Evolutionary conservation across 495 filamentous ascomycete species (phyloP).

Genomic region (Annulohypoxylon bovei): DNA sequence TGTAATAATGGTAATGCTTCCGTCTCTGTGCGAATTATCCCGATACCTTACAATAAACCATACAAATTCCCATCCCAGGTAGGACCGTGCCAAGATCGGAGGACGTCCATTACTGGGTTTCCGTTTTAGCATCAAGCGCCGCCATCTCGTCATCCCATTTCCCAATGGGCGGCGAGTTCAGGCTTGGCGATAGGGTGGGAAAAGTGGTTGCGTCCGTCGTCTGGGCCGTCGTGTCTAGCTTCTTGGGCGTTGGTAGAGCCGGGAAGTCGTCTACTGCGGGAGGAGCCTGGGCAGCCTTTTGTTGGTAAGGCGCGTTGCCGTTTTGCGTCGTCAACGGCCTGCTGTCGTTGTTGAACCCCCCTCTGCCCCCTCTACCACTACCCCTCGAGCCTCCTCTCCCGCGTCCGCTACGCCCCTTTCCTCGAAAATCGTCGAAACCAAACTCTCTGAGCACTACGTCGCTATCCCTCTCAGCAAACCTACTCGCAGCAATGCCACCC

Average conservation of each 20-base stretch:
- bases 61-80: background rate
- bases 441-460: slow-evolving; percentile 35
- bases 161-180: slow-evolving; percentile 47
- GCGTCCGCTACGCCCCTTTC: slow-evolving; percentile 40
- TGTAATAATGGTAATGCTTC: slow-evolving; percentile 22
- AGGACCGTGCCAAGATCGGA: background rate
- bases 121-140: slow-evolving; percentile 46
- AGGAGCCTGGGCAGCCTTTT: slow-evolving; percentile 30
- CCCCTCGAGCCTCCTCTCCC: slow-evolving; percentile 40
- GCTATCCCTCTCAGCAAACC: slow-evolving; percentile 46
- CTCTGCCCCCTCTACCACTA: slow-evolving; percentile 41
- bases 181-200: slow-evolving; percentile 16
- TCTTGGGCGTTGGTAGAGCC: slow-evolving; percentile 50
- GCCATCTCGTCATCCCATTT: slow-evolving; percentile 61
- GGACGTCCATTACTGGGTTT: background rate
- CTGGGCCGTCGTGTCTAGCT: slow-evolving; percentile 41
- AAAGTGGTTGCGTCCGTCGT: slow-evolving; percentile 2
- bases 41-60: slow-evolving; percentile 14
- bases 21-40: slow-evolving; percentile 19
- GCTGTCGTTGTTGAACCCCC: slow-evolving; percentile 38
- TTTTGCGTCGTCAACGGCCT: slow-evolving; percentile 28
- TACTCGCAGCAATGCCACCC: slow-evolving; percentile 45
- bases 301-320: slow-evolving; percentile 28
- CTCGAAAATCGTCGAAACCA: slow-evolving; percentile 43
- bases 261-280: slow-evolving; percentile 54